A percentile compares a stretch with the other conserved stretches of the same genome.
Conservation (phyloP, 331 rosid genomes). For the Spiraea crenata region DNA sequence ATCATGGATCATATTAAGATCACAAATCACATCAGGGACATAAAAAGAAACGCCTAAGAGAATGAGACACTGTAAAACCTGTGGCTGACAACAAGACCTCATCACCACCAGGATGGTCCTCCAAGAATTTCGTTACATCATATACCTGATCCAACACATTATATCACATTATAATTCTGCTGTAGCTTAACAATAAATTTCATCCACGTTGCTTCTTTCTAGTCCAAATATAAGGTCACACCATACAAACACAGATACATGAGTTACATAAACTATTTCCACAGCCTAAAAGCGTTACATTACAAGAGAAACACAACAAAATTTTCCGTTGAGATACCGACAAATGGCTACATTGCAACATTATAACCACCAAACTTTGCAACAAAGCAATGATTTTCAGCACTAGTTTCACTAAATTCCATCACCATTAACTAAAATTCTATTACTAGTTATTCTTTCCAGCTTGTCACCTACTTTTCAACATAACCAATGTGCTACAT, state of each 20-base stretch:
- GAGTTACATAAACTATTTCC: background rate
- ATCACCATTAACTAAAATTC: background rate
- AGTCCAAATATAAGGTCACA: background rate
- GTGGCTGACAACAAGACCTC: constrained; percentile 75
- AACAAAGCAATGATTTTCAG: background rate
- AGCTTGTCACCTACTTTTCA: background rate
- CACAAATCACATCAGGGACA: background rate
- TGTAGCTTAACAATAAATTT: background rate
- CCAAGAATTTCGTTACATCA: constrained; percentile 87
- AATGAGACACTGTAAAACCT: constrained; percentile 39
- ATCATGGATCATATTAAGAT: constrained; percentile 14
- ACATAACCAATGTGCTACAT: background rate
- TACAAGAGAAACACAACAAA: too few species aligned
- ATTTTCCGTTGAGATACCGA: background rate
- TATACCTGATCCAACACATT: constrained; percentile 57
- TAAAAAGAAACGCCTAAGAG: too few species aligned
- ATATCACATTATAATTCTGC: background rate
- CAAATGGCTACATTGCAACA: background rate
- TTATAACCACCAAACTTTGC: background rate
- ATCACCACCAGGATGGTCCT: constrained; percentile 98
- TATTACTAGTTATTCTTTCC: background rate
- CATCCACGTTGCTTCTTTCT: background rate
- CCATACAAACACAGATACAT: too few species aligned
- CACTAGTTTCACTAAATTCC: background rate
- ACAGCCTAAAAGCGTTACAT: background rate